A percentile compares a stretch with the other conserved stretches of the same genome.
These are phyloP conservation scores for Pseudopithomyces maydicus DNA, from an alignment of 2,329 filamentous ascomycete genomes.

Conservation along the genomic window DNA sequence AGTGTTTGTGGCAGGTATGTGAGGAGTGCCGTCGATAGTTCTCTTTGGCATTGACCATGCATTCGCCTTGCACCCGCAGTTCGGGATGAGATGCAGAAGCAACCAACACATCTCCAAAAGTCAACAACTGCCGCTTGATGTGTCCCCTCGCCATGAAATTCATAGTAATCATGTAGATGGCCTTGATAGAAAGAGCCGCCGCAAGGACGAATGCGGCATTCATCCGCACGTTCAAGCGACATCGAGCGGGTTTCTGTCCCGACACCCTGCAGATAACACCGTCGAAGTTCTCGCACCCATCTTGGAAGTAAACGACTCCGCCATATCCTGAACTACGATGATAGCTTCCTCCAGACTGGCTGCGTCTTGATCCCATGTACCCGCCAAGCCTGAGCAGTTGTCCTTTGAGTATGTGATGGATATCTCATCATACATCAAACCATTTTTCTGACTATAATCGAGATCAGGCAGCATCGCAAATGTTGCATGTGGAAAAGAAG, in stretches of 20 bases:
- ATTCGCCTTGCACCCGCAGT: constrained; percentile 35
- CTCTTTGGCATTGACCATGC: constrained; percentile 38
- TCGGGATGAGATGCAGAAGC: constrained; percentile 33
- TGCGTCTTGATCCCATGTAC: constrained; percentile 12
- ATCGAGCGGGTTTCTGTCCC: constrained; percentile 13
- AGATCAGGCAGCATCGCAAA: constrained; percentile 4
- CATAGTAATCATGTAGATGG: constrained; percentile 36
- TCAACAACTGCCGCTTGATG: constrained; percentile 34
- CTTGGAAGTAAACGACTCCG: not conserved
- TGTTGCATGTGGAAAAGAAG: constrained; percentile 18
- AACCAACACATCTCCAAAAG: constrained; percentile 37
- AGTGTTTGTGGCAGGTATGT: constrained; percentile 40
- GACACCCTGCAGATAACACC: constrained; percentile 15
- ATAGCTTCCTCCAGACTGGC: not conserved
- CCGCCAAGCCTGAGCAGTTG: constrained; percentile 19
- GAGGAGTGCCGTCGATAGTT: constrained; percentile 25
- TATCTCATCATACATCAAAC: constrained; percentile 17
- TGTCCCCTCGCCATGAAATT: constrained; percentile 30
- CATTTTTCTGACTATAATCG: constrained; percentile 4
- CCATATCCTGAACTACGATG: not conserved
- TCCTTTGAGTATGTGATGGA: constrained; percentile 19
- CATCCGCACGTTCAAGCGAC: constrained; percentile 39
- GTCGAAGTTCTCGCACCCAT: constrained; percentile 17
- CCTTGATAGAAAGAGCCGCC: constrained; percentile 28
- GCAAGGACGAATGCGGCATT: constrained; percentile 34